Percentiles rank a stretch among this genome's conserved stretches.
phyloP scores from a whole-genome alignment of 768 basidiomycete species.

The Pisolithus sp. region DNA sequence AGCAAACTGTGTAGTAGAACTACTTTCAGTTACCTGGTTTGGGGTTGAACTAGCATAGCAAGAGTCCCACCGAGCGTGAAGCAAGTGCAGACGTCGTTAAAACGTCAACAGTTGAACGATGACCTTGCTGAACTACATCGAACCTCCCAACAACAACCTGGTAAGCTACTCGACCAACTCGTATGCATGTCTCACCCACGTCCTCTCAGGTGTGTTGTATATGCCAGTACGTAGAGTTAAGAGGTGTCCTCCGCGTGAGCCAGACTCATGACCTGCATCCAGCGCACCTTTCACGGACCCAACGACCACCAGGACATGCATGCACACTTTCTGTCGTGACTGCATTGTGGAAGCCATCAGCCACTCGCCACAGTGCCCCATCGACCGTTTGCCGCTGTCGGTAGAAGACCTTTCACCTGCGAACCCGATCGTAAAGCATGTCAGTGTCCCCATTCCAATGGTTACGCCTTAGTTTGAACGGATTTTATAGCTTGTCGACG shows the following conservation, averaged over 20 bases:
- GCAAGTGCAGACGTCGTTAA: too few species aligned
- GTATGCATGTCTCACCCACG: slow-evolving; percentile 2
- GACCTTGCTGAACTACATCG: slow-evolving; percentile 46
- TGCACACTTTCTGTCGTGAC: slow-evolving; percentile 81
- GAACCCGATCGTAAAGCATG: slow-evolving; percentile 68
- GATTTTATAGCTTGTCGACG: slow-evolving; percentile 65
- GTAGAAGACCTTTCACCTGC: slow-evolving; percentile 56
- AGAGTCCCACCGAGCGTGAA: too few species aligned
- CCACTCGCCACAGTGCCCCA: slow-evolving; percentile 70
- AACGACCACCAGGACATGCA: slow-evolving; percentile 64
- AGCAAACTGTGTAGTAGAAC: too few species aligned
- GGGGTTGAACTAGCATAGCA: too few species aligned
- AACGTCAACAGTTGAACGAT: slow-evolving; percentile 8
- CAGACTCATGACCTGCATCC: slow-evolving; percentile 2
- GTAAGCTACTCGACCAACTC: slow-evolving; percentile 32
- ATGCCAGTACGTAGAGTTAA: slow-evolving; percentile 44
- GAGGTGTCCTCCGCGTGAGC: slow-evolving; percentile 3
- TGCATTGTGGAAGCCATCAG: slow-evolving; percentile 70
- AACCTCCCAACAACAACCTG: slow-evolving; percentile 59
- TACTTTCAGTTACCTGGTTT: too few species aligned
- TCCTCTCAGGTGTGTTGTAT: slow-evolving; percentile 66
- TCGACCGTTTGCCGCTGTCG: slow-evolving; percentile 68
- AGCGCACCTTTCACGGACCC: slow-evolving; percentile 75
- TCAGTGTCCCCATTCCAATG: slow-evolving; percentile 12
- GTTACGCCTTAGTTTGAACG: slow-evolving; percentile 4